These are phyloP conservation scores for Naganishia albida DNA, from an alignment of 1,284 basidiomycete genomes.

Conservation along the genomic window DNA sequence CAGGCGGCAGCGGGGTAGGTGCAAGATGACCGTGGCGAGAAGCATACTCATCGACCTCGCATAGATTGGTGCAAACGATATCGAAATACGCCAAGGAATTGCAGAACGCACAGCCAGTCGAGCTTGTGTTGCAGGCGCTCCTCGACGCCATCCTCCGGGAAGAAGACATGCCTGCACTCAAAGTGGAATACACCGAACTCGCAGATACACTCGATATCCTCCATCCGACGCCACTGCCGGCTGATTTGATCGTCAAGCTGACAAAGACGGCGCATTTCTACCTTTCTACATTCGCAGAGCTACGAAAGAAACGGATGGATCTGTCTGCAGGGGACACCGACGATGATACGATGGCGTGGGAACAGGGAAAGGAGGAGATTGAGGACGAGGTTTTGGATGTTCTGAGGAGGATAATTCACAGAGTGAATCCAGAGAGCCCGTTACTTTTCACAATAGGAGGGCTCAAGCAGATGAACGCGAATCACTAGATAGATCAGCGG, in stretches of 20 bases:
- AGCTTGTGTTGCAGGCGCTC: conserved; percentile 9
- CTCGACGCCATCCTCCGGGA: conserved; percentile 25
- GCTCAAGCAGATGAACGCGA: conserved; percentile 12
- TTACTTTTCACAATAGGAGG: conserved; percentile 14
- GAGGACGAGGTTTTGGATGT: conserved; percentile 30
- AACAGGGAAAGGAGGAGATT: conserved; percentile 17
- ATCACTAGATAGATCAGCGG: neutral
- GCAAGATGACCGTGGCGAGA: no score
- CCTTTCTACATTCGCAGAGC: conserved; percentile 17
- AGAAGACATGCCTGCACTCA: neutral
- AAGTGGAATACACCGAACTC: conserved; percentile 1
- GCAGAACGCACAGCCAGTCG: neutral
- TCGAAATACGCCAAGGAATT: conserved; percentile 15
- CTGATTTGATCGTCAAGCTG: neutral
- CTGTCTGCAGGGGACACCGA: conserved; percentile 4
- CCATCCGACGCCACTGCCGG: conserved; percentile 13
- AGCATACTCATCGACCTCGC: neutral
- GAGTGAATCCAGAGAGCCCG: conserved; percentile 5
- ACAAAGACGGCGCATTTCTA: conserved; percentile 23
- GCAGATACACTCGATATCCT: conserved; percentile 18
- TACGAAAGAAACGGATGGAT: conserved; percentile 6
- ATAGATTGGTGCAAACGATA: conserved; percentile 11
- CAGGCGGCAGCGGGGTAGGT: conserved; percentile 18
- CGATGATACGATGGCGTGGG: conserved; percentile 19
- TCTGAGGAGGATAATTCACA: conserved; percentile 19